Conservation (phyloP, 2,329 filamentous ascomycete genomes). For the Colletotrichum cuscutae region DNA sequence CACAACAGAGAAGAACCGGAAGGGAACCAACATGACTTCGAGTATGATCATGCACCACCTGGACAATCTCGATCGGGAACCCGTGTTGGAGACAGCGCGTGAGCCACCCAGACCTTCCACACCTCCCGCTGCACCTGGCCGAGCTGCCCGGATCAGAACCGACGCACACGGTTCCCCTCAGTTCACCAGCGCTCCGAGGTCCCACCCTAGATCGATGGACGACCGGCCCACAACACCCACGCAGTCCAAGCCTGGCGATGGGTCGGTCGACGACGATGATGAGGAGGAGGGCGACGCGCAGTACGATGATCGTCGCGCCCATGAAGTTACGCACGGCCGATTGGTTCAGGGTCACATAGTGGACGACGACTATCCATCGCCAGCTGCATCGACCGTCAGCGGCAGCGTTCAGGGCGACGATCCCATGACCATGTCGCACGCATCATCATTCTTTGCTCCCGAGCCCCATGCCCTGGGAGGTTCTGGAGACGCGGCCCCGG, state of each 20-base stretch:
- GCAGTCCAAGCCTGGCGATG: slow-evolving; percentile 16
- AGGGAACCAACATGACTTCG: slow-evolving; percentile 72
- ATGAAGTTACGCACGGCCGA: slow-evolving; percentile 91
- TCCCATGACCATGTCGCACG: slow-evolving; percentile 81
- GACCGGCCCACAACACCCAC: slow-evolving; percentile 28
- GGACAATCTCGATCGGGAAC: slow-evolving; percentile 66
- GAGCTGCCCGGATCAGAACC: slow-evolving; percentile 24
- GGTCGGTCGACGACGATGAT: slow-evolving; percentile 23
- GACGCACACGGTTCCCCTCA: slow-evolving; percentile 34
- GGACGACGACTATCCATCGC: slow-evolving; percentile 90
- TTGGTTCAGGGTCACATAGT: slow-evolving; percentile 95
- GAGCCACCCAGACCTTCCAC: slow-evolving; percentile 37
- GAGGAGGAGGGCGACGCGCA: slow-evolving; percentile 57
- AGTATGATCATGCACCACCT: slow-evolving; percentile 81
- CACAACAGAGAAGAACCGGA: slow-evolving; percentile 79
- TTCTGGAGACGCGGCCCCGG: slow-evolving; percentile 83
- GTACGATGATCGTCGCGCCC: slow-evolving; percentile 83
- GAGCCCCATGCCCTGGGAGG: slow-evolving; percentile 81
- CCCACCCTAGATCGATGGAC: slow-evolving; percentile 39
- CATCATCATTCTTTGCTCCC: slow-evolving; percentile 83
- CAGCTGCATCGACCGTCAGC: slow-evolving; percentile 75
- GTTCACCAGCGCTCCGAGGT: slow-evolving; percentile 28
- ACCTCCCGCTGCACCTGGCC: slow-evolving; percentile 20
- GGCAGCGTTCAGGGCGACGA: slow-evolving; percentile 77
- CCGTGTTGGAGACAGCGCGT: slow-evolving; percentile 49